phyloP scores from a whole-genome alignment of 257 asterid genomes.

The Ilex asprella region DNA sequence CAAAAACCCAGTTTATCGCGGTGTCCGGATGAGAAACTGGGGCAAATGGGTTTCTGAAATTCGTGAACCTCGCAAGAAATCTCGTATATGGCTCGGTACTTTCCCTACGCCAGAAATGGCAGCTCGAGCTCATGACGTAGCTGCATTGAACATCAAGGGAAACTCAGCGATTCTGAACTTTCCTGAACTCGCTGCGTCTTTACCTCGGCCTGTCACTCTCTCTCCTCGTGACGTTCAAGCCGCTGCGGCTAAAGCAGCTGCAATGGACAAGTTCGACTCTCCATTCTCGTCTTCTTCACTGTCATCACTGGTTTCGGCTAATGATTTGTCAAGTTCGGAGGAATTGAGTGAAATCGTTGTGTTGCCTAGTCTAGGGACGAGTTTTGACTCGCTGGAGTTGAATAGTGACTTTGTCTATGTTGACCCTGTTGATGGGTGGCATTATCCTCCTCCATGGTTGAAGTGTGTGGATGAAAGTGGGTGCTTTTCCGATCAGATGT shows the following conservation, averaged over 20 bases:
- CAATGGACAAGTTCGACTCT: conserved; percentile 50
- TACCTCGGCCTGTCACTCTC: conserved; percentile 64
- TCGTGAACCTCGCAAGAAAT: conserved; percentile 78
- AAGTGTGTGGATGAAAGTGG: conserved; percentile 20
- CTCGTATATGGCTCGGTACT: conserved; percentile 82
- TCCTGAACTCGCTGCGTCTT: conserved; percentile 42
- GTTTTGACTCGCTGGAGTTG: conserved; percentile 31
- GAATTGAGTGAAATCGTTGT: conserved; percentile 67
- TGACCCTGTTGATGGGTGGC: conserved; percentile 49
- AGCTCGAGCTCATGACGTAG: conserved; percentile 92
- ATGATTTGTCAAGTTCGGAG: conserved; percentile 38
- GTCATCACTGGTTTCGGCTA: conserved; percentile 32
- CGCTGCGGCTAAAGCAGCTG: conserved; percentile 83
- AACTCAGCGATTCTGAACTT: conserved; percentile 63
- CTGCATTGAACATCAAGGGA: conserved; percentile 73
- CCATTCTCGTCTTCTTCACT: conserved; percentile 20
- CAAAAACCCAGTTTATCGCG: conserved; percentile 64
- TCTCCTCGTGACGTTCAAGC: conserved; percentile 77
- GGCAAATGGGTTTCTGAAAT: conserved; percentile 94
- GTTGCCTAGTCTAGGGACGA: conserved; percentile 55
- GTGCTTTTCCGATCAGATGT: not conserved
- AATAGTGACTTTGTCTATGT: conserved; percentile 39
- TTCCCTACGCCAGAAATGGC: conserved; percentile 86
- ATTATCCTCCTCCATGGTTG: conserved; percentile 42
- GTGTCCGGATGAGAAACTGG: conserved; percentile 86